These are phyloP conservation scores for Naganishia liquefaciens DNA, from an alignment of 1,284 basidiomycete species.

Conservation along the genomic window DNA sequence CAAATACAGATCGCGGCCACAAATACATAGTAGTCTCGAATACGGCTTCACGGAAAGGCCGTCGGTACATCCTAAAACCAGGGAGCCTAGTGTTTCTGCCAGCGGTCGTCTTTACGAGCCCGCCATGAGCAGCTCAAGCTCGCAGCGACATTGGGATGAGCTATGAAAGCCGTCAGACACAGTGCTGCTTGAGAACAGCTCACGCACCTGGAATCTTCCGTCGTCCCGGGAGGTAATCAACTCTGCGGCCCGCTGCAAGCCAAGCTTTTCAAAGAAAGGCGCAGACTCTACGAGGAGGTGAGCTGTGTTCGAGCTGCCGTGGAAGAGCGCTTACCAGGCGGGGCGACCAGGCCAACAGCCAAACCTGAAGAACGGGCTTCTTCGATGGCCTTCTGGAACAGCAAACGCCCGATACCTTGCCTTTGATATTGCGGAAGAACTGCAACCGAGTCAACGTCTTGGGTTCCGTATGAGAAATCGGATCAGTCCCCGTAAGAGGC, in stretches of 20 bases:
- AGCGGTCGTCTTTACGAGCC: too few relatives aligned
- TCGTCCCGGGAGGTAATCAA: constrained; percentile 17
- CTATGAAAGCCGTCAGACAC: background rate
- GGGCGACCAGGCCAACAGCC: constrained; percentile 4
- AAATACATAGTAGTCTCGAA: too few relatives aligned
- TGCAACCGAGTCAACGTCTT: constrained; percentile 14
- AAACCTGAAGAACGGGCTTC: background rate
- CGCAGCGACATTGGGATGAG: constrained; percentile 4
- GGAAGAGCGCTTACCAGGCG: background rate
- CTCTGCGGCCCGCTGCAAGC: background rate
- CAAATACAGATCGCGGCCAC: too few relatives aligned
- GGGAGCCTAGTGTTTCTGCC: too few relatives aligned
- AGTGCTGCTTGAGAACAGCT: background rate
- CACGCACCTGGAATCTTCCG: constrained; percentile 18
- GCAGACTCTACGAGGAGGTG: background rate
- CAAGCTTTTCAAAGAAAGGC: constrained; percentile 2
- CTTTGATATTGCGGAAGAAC: constrained; percentile 16
- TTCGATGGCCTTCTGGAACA: constrained; percentile 4
- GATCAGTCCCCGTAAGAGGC: too few relatives aligned
- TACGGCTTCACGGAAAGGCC: too few relatives aligned
- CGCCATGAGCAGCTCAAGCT: constrained; percentile 7
- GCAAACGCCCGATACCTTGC: constrained; percentile 23
- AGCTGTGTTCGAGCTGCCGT: background rate
- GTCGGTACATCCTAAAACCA: too few relatives aligned
- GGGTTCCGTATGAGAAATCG: background rate